Evolutionary conservation across 2,329 filamentous ascomycete genomes (phyloP), one percentile per base, ranked within the genome.

Genomic region (Xylaria sp.): DNA sequence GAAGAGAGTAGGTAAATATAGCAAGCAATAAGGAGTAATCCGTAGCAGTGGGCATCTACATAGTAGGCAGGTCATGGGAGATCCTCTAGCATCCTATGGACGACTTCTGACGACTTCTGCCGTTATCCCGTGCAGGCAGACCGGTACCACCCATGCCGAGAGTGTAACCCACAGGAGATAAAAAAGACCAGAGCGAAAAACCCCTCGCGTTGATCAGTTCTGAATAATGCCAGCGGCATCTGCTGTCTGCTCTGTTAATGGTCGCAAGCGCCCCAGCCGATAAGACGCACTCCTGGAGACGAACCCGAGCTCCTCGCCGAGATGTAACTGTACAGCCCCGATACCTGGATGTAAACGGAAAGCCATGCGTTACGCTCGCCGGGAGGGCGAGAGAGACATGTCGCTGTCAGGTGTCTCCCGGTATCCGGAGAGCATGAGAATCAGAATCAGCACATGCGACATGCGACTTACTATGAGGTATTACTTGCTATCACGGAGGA

Each of bases 391-490:
- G 54, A 56, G 54, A 59, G 57, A 59, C 59, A 46, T 59, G 49
- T 58, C 57, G 7, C 51, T 37, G 59, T 62, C 57, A 59, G 59
- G 54, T 63, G 59, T 62, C 62, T 58, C 52, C 44, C 57, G 9
- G 42, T 46, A n/a, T 30, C 23, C 23, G 23, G 23, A 30, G 23
- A 30, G 23, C 23, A 30, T 30, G 4, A 30, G 23, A 30, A 30
- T 30, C 23, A 30, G 23, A 30, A 30, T 30, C 23, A 5, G 23
- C 13, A 13, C 13, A 46, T 46, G 9, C 37, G 37, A 46, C 13
- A 13, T 42, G 42, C 5, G 42, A 50, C 11, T 50, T 23, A 11
- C 23, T 51, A 51, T 35, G 49, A 51, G 49, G 49, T 30, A 49
- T 16, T 46, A 46, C 42, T 46, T 46, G 42, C 42, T 46, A 46